Base-by-base conservation (phyloP, 805 yeast species). In the Monosporozyma unispora region DNA sequence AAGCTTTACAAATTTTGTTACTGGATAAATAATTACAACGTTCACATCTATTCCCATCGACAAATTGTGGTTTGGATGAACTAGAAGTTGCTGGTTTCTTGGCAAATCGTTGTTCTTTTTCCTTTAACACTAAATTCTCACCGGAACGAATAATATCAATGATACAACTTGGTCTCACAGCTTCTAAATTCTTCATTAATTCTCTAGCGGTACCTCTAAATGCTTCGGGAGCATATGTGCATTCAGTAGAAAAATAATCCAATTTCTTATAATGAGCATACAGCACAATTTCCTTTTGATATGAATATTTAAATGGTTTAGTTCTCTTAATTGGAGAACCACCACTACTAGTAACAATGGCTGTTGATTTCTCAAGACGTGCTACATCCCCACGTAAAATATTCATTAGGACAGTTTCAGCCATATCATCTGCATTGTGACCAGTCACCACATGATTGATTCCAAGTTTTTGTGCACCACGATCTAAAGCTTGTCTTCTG, bases 351-450 rank as follows among this genome's bases (percentile, higher is more conserved):
- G 99, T 93, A 53, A 91, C 76, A 40, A 93, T 88, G 21, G 84
- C 76, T 9, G 96, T 87, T 16, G 96, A 88, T 55, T 84, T 81
- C 61, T 87, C 98, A 49, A 93, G 71, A 54, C 99, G 75, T 22
- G 96, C 95, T 6, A 89, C 84, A 63, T 93, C 99, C n/a, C 99
- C 99, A 58, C 99, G 75, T 27, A 93, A 70, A 42, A 93, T 68
- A 66, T 93, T 93, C 98, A 93, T 91, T 48, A 93, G 68, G 4
- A 93, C 96, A 0, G 99, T 93, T 61, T 93, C 99, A 1, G 99
- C 99, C 87, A 93, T 86, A 69, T 93, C 99, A 66, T 93, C 99
- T 0, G 99, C 99, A 66, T 93, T 93, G 68, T 93, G 99, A 2
- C 99, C 99, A 0, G 99, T 93, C 1, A 93, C 95, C 29, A 93